phyloP scores from a whole-genome alignment of 345 rosid genomes.

The Gossypioides kirkii region DNA sequence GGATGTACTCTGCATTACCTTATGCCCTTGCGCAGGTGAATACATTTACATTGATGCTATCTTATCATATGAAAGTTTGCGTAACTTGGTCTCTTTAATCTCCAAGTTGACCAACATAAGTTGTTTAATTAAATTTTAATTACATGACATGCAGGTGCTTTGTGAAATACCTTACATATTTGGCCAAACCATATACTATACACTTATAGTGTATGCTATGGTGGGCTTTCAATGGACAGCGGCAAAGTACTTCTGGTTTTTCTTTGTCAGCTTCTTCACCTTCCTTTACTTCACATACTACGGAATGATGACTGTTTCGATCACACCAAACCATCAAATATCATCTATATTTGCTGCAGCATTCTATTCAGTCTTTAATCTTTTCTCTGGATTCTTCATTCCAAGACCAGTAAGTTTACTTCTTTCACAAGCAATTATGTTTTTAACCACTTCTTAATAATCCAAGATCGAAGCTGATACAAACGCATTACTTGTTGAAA shows the following conservation, averaged over 20 bases:
- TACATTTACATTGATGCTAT: not conserved
- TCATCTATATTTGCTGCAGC: conserved; percentile 73
- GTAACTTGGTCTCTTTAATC: not conserved
- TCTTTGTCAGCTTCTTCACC: conserved; percentile 70
- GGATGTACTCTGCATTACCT: conserved; percentile 67
- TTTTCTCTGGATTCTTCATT: conserved; percentile 85
- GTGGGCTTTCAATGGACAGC: conserved; percentile 67
- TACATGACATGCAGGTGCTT: conserved; percentile 48
- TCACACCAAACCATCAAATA: conserved; percentile 80
- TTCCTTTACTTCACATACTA: conserved; percentile 95
- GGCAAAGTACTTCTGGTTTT: conserved; percentile 82
- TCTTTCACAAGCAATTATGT: not conserved
- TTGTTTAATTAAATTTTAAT: not conserved
- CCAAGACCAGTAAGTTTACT: conserved; percentile 62
- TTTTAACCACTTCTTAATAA: not conserved
- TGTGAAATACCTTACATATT: conserved; percentile 66
- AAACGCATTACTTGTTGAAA: not conserved
- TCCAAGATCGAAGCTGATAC: not conserved
- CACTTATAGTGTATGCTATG: conserved; percentile 73
- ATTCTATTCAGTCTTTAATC: conserved; percentile 66
- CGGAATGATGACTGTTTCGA: conserved; percentile 87
- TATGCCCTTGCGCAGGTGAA: conserved; percentile 62
- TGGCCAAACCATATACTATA: conserved; percentile 52
- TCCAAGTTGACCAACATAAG: not conserved
- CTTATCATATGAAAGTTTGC: not conserved